Conservation (phyloP, 176 grass and related monocot genomes). For the Lolium multiflorum region DNA sequence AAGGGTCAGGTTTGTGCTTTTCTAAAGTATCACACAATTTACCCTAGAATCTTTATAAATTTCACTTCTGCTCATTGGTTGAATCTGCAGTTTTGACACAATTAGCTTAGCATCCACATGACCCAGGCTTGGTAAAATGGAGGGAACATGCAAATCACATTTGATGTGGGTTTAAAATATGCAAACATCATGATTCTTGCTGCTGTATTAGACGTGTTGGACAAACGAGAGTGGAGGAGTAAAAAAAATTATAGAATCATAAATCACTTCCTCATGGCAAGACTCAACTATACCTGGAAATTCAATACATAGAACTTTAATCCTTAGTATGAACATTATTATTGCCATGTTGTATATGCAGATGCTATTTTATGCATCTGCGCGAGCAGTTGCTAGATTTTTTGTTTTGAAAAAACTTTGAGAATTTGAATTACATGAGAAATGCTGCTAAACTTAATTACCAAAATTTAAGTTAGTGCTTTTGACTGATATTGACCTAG, state of each 20-base stretch:
- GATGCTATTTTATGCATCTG: conserved; percentile 20
- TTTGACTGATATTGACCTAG: background rate
- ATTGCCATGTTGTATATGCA: background rate
- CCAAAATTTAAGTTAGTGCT: no score
- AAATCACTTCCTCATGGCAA: background rate
- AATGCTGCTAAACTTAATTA: conserved; percentile 10
- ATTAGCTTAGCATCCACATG: conserved; percentile 9
- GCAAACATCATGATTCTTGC: background rate
- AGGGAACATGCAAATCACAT: background rate
- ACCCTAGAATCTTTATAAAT: conserved; percentile 25
- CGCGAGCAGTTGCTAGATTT: background rate
- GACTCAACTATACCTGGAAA: background rate
- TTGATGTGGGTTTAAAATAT: background rate
- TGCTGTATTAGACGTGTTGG: conserved; percentile 23
- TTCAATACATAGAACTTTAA: background rate
- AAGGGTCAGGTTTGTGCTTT: conserved; percentile 80
- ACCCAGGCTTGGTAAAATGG: conserved; percentile 29
- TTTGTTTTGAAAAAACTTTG: background rate
- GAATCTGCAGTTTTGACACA: conserved; percentile 17
- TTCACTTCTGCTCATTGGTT: conserved; percentile 17
- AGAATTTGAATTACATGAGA: conserved; percentile 23
- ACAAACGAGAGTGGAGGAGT: background rate
- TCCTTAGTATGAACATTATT: conserved; percentile 7
- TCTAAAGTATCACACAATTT: conserved; percentile 6
- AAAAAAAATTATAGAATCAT: conserved; percentile 5